These are phyloP conservation scores for Elongisporangium senticosum DNA, from an alignment of 352 stramenopile species.

Conservation along the genomic window DNA sequence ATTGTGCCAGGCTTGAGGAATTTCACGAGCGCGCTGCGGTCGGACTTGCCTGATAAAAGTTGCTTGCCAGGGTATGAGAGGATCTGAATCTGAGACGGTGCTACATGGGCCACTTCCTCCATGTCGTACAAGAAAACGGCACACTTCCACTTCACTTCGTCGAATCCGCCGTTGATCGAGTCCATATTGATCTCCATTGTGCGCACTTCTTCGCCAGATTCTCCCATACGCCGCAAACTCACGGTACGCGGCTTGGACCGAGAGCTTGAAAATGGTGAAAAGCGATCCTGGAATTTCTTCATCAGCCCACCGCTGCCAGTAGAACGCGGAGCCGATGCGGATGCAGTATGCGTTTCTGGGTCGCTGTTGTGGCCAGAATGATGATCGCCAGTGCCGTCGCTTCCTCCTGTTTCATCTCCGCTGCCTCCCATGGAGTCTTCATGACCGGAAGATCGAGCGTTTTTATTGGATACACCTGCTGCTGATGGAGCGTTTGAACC, in stretches of 20 bases:
- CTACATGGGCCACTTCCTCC: constrained; percentile 72
- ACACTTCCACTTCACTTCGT: constrained; percentile 86
- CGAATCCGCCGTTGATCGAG: constrained; percentile 71
- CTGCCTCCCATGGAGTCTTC: not conserved
- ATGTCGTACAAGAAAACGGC: constrained; percentile 79
- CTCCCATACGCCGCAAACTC: constrained; percentile 56
- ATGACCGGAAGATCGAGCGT: not conserved
- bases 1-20: constrained; percentile 71
- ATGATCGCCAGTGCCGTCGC: constrained; percentile 11
- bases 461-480: not conserved
- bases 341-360: constrained; percentile 33
- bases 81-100: constrained; percentile 78
- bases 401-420: constrained; percentile 7
- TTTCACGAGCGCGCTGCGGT: constrained; percentile 63
- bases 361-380: constrained; percentile 36
- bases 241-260: constrained; percentile 44
- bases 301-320: constrained; percentile 39
- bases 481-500: not conserved
- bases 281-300: constrained; percentile 74
- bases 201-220: constrained; percentile 65
- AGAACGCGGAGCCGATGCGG: not conserved
- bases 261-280: constrained; percentile 55
- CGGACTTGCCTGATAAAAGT: constrained; percentile 52
- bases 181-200: constrained; percentile 81
- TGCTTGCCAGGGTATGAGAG: constrained; percentile 68